Conservation (phyloP, 345 rosid genomes). For the Aegle marmelos region DNA sequence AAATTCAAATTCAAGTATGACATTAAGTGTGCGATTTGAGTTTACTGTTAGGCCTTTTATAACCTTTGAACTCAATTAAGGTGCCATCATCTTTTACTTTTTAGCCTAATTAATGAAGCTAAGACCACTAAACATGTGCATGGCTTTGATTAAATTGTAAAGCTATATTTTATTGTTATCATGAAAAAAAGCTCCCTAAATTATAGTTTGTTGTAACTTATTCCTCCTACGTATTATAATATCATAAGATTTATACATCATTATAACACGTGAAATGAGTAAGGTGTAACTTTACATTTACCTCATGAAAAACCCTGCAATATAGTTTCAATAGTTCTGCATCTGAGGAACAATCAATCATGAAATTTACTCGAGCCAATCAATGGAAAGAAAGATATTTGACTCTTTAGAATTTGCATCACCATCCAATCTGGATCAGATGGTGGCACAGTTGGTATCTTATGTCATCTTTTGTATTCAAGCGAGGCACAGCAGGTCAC, state of each 20-base stretch:
- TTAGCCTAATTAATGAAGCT: background rate
- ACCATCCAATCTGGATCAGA: background rate
- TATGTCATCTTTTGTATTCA: slow-evolving; percentile 3
- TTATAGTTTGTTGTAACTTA: too few species aligned
- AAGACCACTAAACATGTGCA: too few species aligned
- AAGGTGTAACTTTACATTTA: too few species aligned
- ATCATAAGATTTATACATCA: too few species aligned
- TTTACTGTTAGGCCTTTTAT: too few species aligned
- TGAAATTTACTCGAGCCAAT: background rate
- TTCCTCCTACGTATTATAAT: too few species aligned
- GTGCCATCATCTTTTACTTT: background rate
- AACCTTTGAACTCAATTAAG: background rate
- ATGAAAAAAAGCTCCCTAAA: too few species aligned
- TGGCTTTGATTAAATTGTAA: background rate
- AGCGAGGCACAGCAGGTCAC: background rate
- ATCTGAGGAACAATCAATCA: background rate
- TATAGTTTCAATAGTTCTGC: background rate
- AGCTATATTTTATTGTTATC: background rate
- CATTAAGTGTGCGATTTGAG: background rate
- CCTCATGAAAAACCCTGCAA: background rate
- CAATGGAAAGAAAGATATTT: background rate
- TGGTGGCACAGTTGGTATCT: slow-evolving; percentile 1
- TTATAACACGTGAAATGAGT: too few species aligned
- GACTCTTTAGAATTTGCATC: background rate
- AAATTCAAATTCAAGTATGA: background rate